phyloP scores from a whole-genome alignment of 2,329 filamentous ascomycete genomes.

The Gliomastix tumulicola region DNA sequence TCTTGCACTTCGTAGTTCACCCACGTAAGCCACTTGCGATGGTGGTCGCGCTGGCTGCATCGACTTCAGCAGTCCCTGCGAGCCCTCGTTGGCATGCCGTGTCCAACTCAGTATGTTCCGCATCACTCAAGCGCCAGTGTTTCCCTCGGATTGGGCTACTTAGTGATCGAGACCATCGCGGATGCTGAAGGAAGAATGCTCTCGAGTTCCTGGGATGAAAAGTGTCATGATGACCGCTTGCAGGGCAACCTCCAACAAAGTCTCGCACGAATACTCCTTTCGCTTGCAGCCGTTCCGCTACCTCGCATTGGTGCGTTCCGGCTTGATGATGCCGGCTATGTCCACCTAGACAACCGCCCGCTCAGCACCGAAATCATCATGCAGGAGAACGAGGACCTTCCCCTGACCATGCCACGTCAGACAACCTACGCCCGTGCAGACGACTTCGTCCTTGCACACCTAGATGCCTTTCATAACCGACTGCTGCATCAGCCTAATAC shows the following conservation, averaged over 20 bases:
- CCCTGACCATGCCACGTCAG: slow-evolving; percentile 5
- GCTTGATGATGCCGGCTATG: slow-evolving; percentile 17
- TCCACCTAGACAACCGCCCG: slow-evolving; percentile 16
- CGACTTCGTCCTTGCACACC: slow-evolving; percentile 8
- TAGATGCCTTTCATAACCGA: slow-evolving; percentile 9
- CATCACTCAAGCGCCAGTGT: slow-evolving; percentile 3
- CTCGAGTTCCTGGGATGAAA: slow-evolving; percentile 11
- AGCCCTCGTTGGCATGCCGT: slow-evolving; percentile 2
- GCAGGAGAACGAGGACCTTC: slow-evolving; percentile 10
- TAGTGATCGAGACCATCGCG: slow-evolving; percentile 11
- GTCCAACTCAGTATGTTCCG: slow-evolving; percentile 1
- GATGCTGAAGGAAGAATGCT: slow-evolving; percentile 9
- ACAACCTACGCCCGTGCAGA: slow-evolving; percentile 7
- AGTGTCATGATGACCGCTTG: slow-evolving; percentile 7
- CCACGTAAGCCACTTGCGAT: slow-evolving; percentile 2
- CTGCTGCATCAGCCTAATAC: slow-evolving; percentile 11
- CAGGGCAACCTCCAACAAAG: slow-evolving; percentile 18
- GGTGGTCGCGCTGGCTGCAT: slow-evolving; percentile 6
- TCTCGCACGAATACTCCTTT: slow-evolving; percentile 18
- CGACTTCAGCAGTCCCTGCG: slow-evolving; percentile 1
- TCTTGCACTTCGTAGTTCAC: slow-evolving; percentile 5
- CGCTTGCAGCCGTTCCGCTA: slow-evolving; percentile 17
- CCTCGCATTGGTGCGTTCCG: slow-evolving; percentile 17
- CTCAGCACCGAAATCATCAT: slow-evolving; percentile 6
- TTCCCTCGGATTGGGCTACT: slow-evolving; percentile 9